Conservation (phyloP, 2,329 filamentous ascomycete species). For the Colletotrichum shisoi region DNA sequence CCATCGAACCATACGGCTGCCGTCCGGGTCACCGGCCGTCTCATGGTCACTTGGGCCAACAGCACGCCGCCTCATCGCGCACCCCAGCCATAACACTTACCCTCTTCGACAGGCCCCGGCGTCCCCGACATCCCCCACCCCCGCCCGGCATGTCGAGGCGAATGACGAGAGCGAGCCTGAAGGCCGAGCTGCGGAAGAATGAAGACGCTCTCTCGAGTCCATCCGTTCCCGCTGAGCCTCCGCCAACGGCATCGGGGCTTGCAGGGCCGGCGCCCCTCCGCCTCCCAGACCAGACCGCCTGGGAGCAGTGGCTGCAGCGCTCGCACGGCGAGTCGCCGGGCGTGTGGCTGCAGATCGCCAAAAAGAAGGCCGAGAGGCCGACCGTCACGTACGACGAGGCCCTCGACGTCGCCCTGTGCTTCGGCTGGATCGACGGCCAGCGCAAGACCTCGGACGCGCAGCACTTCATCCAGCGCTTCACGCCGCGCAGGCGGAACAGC, state of each 20-base stretch:
- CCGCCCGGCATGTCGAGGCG: not conserved
- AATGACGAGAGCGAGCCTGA: slow-evolving; percentile 4
- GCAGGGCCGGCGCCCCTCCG: slow-evolving; percentile 39
- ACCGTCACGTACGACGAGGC: slow-evolving; percentile 61
- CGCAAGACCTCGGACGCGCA: slow-evolving; percentile 53
- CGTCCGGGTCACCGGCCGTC: not conserved
- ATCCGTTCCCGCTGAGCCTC: not conserved
- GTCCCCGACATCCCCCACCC: not conserved
- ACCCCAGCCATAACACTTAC: not conserved
- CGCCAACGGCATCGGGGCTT: no score
- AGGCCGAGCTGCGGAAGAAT: not conserved
- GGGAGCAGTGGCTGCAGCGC: slow-evolving; percentile 52
- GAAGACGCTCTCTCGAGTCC: not conserved
- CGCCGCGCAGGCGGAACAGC: slow-evolving; percentile 62
- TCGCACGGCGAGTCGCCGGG: slow-evolving; percentile 49
- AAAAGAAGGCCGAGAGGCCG: slow-evolving; percentile 54
- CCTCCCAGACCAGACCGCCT: slow-evolving; percentile 46
- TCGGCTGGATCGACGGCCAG: slow-evolving; percentile 71
- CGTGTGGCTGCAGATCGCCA: slow-evolving; percentile 59
- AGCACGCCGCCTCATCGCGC: not conserved
- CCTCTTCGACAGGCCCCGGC: not conserved
- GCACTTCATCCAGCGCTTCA: slow-evolving; percentile 65
- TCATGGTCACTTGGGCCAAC: not conserved
- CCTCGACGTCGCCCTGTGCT: slow-evolving; percentile 65
- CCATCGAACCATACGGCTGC: not conserved